A percentile compares a stretch with the other conserved stretches of the same genome.
Conservation (phyloP, 352 stramenopile genomes). For the Pythium rishiriense region DNA sequence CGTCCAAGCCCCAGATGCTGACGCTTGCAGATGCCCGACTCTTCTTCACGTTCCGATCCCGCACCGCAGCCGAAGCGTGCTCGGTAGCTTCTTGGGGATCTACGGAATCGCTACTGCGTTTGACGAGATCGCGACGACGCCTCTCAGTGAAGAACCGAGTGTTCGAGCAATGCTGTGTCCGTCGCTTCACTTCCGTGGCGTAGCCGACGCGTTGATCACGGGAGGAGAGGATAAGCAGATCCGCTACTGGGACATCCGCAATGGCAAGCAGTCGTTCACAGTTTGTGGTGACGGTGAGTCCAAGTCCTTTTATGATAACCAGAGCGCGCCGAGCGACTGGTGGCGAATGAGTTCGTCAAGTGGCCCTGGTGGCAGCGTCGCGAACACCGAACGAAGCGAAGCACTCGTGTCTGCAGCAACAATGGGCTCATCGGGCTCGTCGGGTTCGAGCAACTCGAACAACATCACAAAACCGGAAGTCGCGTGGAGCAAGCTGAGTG, state of each 20-base stretch:
- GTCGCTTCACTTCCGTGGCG: slow-evolving; percentile 83
- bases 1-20: slow-evolving; percentile 67
- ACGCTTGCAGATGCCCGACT: slow-evolving; percentile 73
- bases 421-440: slow-evolving; percentile 24
- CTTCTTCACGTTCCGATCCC: slow-evolving; percentile 77
- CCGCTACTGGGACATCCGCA: slow-evolving; percentile 96
- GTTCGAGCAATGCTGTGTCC: slow-evolving; percentile 89
- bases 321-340: slow-evolving; percentile 73
- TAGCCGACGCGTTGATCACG: slow-evolving; percentile 89
- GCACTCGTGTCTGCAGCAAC: slow-evolving; percentile 31
- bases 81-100: slow-evolving; percentile 81
- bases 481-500: slow-evolving; percentile 86
- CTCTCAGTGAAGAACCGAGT: slow-evolving; percentile 73
- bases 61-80: slow-evolving; percentile 62
- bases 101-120: slow-evolving; percentile 80
- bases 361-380: slow-evolving; percentile 25
- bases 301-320: slow-evolving; percentile 89
- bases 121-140: slow-evolving; percentile 77
- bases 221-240: slow-evolving; percentile 94
- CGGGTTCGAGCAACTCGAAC: slow-evolving; percentile 7
- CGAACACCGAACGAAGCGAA: slow-evolving; percentile 29
- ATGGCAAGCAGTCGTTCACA: slow-evolving; percentile 92
- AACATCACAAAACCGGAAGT: slow-evolving; percentile 79
- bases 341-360: slow-evolving; percentile 77
- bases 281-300: slow-evolving; percentile 87